Base-by-base conservation (phyloP, 768 basidiomycete genomes). In the Tubosaeta sp. region DNA sequence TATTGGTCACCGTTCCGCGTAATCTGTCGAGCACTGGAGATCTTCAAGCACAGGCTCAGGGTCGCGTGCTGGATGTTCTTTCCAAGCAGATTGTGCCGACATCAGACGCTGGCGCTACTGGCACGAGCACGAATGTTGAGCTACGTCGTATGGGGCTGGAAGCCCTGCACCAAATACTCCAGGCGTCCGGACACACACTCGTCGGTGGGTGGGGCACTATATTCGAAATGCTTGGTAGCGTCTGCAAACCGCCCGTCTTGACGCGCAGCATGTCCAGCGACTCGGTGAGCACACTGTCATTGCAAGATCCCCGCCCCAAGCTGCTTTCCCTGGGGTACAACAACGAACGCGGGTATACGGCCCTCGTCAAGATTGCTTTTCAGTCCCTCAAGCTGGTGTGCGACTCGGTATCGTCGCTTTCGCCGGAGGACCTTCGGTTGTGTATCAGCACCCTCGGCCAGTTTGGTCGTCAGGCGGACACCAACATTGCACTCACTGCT, bases 401-500 rank as follows among this genome's bases (percentile, higher is more conserved):
- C 68, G 95, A 99, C 64, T 90, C 90, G 3, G 80, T 97, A 8
- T 85, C 91, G 1, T 80, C 82, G 2, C 79, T 98, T 16, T 86
- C 88, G 0, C 79, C 85, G 0, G 81, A 84, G 22, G 87, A 95
- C 60, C 81, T 97, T 21, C 85, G 86, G 8, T 75, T 90, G 9
- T 97, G 94, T 59, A 95, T 98, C 69, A 81, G 77, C 54, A 94
- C 95, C 5, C 76, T 99, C 0, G 91, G 91, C 6, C 85, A 87
- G 48, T 99, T 95, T 68, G 94, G 94, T 8, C 80, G 86, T 16
- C 95, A 98, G 61, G 79, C 83, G 1, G 96, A 98, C 57, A 94
- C 95, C 34, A 99, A 99, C 59, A 95, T 99, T 49, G 90, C 94
- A 1, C 72, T 99, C 49, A 95, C 95, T 1, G 91, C 92, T 0